These are phyloP conservation scores for Verticillium isaacii DNA, from an alignment of 2,329 filamentous ascomycete species.

Conservation along the genomic window DNA sequence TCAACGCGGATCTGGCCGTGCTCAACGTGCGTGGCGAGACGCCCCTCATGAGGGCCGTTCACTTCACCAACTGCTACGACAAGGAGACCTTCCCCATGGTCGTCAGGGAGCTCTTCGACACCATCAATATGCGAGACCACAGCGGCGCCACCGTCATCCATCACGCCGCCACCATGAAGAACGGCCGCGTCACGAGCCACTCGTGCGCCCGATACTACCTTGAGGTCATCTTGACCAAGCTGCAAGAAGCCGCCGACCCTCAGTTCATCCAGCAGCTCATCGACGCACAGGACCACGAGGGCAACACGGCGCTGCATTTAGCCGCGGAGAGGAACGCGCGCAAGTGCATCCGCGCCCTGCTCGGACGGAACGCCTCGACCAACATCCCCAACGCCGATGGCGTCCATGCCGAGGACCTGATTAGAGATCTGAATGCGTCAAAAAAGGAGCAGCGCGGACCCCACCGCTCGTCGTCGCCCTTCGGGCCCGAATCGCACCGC, in stretches of 20 bases:
- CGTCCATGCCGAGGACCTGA: constrained; percentile 78
- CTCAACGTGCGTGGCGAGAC: constrained; percentile 76
- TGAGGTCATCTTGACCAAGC: constrained; percentile 82
- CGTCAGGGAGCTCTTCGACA: constrained; percentile 77
- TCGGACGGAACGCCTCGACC: constrained; percentile 75
- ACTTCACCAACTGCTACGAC: constrained; percentile 96
- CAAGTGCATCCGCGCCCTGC: constrained; percentile 78
- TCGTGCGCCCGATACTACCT: constrained; percentile 90
- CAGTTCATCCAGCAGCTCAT: constrained; percentile 74
- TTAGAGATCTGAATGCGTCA: constrained; percentile 68
- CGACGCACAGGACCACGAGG: constrained; percentile 77
- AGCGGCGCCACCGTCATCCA: constrained; percentile 87
- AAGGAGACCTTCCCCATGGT: constrained; percentile 85
- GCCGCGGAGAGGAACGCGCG: constrained; percentile 79
- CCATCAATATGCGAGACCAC: constrained; percentile 73
- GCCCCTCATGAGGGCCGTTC: constrained; percentile 86
- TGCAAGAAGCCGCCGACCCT: constrained; percentile 72
- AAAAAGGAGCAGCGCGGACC: constrained; percentile 61
- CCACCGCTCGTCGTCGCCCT: constrained; percentile 72
- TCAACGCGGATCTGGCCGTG: constrained; percentile 69
- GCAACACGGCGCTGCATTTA: constrained; percentile 78
- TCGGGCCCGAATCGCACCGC: constrained; percentile 56
- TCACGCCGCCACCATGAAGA: constrained; percentile 85
- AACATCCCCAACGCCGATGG: constrained; percentile 79
- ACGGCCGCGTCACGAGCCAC: constrained; percentile 75